A percentile compares a stretch with the other conserved stretches of the same genome.
phyloP scores from a whole-genome alignment of 148 eudicot genomes.

The Pouteria glomerata region DNA sequence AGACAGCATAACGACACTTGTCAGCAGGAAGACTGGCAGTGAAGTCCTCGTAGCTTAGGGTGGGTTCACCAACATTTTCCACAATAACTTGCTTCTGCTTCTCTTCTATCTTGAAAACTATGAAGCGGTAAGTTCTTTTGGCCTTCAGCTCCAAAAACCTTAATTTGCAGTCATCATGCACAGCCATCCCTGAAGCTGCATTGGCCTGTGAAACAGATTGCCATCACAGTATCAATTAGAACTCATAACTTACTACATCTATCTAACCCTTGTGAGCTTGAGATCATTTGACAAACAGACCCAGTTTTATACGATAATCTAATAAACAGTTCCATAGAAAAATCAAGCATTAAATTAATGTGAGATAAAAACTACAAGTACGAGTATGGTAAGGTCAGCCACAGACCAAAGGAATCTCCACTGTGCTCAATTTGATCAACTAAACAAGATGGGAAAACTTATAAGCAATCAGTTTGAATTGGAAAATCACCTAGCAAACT shows the following conservation, averaged over 20 bases:
- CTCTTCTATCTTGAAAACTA: slow-evolving; percentile 23
- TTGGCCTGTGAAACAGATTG: slow-evolving; percentile 11
- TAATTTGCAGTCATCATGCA: slow-evolving; percentile 26
- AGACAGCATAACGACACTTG: slow-evolving; percentile 27
- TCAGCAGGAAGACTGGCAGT: slow-evolving; percentile 22
- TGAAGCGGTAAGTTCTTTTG: slow-evolving; percentile 22
- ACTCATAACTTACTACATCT: neutral
- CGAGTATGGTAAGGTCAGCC: neutral
- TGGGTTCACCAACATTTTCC: slow-evolving; percentile 26
- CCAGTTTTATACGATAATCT: neutral
- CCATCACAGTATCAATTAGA: neutral
- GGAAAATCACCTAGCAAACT: neutral
- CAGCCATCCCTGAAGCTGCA: slow-evolving; percentile 30
- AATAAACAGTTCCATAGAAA: neutral
- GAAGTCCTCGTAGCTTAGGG: slow-evolving; percentile 24
- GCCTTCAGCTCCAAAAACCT: slow-evolving; percentile 23
- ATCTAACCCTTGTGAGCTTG: neutral
- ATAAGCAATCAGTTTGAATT: neutral
- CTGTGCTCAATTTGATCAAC: neutral
- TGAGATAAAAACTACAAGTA: neutral
- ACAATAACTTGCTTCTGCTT: slow-evolving; percentile 25
- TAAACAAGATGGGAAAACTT: neutral
- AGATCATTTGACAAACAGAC: neutral
- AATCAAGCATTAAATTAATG: neutral
- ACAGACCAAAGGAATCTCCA: neutral